These are phyloP conservation scores for Prosopis cineraria DNA, from an alignment of 306 rosid species.

Conservation along the genomic window DNA sequence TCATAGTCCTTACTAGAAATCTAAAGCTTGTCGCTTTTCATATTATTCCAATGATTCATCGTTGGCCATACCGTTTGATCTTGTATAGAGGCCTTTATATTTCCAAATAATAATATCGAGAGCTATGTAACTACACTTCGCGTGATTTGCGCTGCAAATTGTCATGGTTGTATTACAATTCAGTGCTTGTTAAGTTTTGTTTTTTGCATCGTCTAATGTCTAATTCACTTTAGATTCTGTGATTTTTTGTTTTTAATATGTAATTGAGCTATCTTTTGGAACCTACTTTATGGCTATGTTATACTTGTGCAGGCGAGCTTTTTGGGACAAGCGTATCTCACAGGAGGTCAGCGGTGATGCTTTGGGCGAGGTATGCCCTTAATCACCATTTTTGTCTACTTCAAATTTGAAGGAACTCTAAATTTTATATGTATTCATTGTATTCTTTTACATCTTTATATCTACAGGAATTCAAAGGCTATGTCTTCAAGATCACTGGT, in stretches of 20 bases:
- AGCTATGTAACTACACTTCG: background rate
- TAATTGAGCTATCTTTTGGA: background rate
- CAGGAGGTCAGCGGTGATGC: slow-evolving; percentile 41
- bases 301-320: slow-evolving; percentile 22
- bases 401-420: background rate
- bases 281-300: background rate
- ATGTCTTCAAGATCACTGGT: slow-evolving; percentile 42
- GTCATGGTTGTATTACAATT: background rate
- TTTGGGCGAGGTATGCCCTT: slow-evolving; percentile 21
- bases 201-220: background rate
- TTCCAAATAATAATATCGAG: background rate
- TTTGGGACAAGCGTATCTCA: slow-evolving; percentile 42
- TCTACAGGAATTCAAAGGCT: slow-evolving; percentile 38
- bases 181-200: background rate
- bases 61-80: background rate
- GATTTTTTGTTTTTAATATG: background rate
- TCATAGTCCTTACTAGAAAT: background rate
- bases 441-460: background rate
- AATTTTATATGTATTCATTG: background rate
- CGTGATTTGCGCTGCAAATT: background rate
- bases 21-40: background rate
- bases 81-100: background rate
- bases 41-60: background rate
- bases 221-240: background rate
- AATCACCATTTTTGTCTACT: background rate